phyloP scores from a whole-genome alignment of 2,329 filamentous ascomycete genomes.

The Penicillium sp. region DNA sequence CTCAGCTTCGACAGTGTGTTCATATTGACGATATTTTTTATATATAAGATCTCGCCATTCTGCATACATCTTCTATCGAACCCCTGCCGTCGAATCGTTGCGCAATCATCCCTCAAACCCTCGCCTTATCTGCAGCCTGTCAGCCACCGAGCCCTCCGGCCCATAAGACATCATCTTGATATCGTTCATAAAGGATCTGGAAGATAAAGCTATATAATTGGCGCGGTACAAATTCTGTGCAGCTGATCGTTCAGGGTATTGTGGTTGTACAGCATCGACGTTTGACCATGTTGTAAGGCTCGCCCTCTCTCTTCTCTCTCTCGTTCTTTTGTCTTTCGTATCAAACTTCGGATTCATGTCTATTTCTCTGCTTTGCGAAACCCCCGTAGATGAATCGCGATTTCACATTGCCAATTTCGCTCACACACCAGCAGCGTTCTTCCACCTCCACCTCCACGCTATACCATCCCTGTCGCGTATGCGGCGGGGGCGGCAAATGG shows the following conservation, averaged over 20 bases:
- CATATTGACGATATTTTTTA: background rate
- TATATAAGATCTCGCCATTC: background rate
- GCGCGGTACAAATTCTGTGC: background rate
- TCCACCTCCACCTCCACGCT: slow-evolving; percentile 79
- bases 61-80: background rate
- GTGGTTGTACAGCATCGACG: slow-evolving; percentile 13
- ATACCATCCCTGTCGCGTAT: slow-evolving; percentile 72
- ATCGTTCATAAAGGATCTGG: background rate
- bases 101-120: background rate
- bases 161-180: background rate
- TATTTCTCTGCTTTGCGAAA: background rate
- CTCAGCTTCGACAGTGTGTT: background rate
- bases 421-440: slow-evolving; percentile 64
- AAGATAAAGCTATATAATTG: background rate
- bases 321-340: background rate
- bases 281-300: slow-evolving; percentile 29
- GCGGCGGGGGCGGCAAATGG: slow-evolving; percentile 71
- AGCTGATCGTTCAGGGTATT: slow-evolving; percentile 1
- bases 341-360: background rate
- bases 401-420: slow-evolving; percentile 1
- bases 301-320: background rate
- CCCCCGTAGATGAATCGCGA: background rate
- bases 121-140: background rate
- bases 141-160: background rate
- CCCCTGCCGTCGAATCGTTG: background rate